Conservation (phyloP, 768 basidiomycete genomes). For the Phanerodontia chrysosporium region DNA sequence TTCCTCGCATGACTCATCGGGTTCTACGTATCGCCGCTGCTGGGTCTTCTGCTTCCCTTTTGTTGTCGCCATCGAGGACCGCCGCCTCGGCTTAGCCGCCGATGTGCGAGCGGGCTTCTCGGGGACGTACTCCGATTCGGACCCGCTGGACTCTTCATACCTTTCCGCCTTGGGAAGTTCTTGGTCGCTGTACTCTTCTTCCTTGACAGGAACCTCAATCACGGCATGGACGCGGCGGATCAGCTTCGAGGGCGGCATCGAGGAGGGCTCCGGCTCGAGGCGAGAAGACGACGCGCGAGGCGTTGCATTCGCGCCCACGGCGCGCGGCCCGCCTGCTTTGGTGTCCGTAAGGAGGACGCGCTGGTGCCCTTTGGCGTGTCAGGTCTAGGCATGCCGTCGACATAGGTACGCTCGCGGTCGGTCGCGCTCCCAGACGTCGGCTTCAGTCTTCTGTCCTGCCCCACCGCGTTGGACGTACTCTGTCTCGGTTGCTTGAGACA, state of each 20-base stretch:
- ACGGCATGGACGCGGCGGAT: slow-evolving; percentile 63
- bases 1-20: slow-evolving; percentile 17
- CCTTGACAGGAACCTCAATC: slow-evolving; percentile 57
- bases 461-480: background rate
- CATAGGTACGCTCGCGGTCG: slow-evolving; percentile 9
- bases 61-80: slow-evolving; percentile 4
- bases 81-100: slow-evolving; percentile 14
- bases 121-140: slow-evolving; percentile 9
- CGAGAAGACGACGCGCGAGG: background rate
- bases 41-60: slow-evolving; percentile 4
- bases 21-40: slow-evolving; percentile 6
- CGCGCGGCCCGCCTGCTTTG: background rate
- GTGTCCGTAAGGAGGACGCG: background rate
- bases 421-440: background rate
- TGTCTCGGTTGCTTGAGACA: background rate
- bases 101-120: background rate
- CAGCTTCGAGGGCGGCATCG: slow-evolving; percentile 22
- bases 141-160: slow-evolving; percentile 29
- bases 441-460: background rate
- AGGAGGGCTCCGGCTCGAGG: background rate
- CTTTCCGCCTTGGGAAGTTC: slow-evolving; percentile 12
- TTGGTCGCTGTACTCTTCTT: slow-evolving; percentile 50
- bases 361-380: background rate
- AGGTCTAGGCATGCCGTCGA: background rate
- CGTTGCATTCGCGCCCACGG: background rate